Evolutionary conservation across 345 rosid genomes (phyloP).

Genomic region (Populus euphratica): DNA sequence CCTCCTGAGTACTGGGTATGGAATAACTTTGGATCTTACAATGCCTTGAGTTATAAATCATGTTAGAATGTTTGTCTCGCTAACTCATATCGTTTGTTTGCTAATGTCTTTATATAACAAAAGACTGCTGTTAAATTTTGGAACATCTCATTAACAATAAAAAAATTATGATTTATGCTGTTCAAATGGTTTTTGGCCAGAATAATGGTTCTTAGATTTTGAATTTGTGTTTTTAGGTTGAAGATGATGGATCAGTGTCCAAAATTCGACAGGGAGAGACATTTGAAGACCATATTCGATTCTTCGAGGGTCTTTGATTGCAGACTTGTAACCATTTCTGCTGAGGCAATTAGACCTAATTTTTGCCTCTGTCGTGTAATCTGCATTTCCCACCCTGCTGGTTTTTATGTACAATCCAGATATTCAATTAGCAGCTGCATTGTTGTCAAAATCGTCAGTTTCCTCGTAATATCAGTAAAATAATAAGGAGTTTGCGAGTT

Average conservation of each 20-base stretch:
- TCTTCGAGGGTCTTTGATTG: constrained; percentile 65
- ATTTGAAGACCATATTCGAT: constrained; percentile 75
- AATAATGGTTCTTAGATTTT: not conserved
- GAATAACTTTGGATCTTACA: not conserved
- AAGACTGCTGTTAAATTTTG: not conserved
- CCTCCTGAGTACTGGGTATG: constrained; percentile 98
- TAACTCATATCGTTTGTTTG: not conserved
- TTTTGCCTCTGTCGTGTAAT: not conserved
- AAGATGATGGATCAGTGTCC: constrained; percentile 72
- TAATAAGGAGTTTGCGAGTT: too few relatives aligned
- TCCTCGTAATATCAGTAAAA: too few relatives aligned
- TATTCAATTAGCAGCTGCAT: not conserved
- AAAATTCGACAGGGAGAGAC: constrained; percentile 87
- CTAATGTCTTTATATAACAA: not conserved
- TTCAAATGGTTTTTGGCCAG: not conserved
- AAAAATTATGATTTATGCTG: not conserved
- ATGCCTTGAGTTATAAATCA: not conserved
- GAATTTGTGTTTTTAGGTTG: constrained; percentile 43
- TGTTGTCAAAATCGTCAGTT: too few relatives aligned
- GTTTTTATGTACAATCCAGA: not conserved
- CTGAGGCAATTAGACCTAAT: not conserved
- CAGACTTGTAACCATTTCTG: not conserved
- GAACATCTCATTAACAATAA: not conserved
- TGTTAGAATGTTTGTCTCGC: not conserved
- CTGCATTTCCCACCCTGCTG: not conserved